Evolutionary conservation across 2,329 filamentous ascomycete genomes (phyloP), one percentile per base, ranked within the genome.

Genomic region (Macrophomina tecta): DNA sequence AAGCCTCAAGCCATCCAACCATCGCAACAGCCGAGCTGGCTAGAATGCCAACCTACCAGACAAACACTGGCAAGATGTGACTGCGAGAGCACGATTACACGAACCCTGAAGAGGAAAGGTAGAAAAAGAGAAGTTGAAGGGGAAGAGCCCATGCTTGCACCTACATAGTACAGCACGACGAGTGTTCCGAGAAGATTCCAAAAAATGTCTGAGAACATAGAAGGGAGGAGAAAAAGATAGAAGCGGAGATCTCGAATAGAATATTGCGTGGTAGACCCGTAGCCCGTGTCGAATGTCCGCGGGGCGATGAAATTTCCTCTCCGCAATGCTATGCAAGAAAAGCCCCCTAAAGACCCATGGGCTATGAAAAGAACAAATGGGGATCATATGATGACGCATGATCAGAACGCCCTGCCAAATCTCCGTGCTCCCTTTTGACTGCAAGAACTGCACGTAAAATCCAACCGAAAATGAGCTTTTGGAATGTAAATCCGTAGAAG

Each of bases 301-400:
- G 23, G 16, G 34, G 9, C 9, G 7, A 8, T 14, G 16, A 56
- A 60, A 18, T 14, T 34, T 38, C 23, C 14, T 18, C 45, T 45
- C n/a, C 42, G 58, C 58, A 62, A 46, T 45, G 58, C 58, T 62
- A 62, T 62, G 58, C 58, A 62, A 62, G 32, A 62, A 62, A 49
- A 34, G 16, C n/a, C 30, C 18, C 32, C 32, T 18, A 12, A 48
- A 28, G 11, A 7, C 34, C 40, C 11, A 12, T 7, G 34, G 6
- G 14, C 8, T n/a, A 46, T 34, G 42, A 16, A n/a, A 18, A 28
- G 18, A 30, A 38, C 23, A n/a, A 28, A n/a, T 45, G 23, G 18
- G 36, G 42, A 38, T 38, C 11, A n/a, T 34, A 7, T 28, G 3
- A 6, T 4, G n/a, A 11, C n/a, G n/a, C n/a, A 32, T 23, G 16